phyloP scores from a whole-genome alignment of 2,329 filamentous ascomycete species.

The Neonectria hederae region DNA sequence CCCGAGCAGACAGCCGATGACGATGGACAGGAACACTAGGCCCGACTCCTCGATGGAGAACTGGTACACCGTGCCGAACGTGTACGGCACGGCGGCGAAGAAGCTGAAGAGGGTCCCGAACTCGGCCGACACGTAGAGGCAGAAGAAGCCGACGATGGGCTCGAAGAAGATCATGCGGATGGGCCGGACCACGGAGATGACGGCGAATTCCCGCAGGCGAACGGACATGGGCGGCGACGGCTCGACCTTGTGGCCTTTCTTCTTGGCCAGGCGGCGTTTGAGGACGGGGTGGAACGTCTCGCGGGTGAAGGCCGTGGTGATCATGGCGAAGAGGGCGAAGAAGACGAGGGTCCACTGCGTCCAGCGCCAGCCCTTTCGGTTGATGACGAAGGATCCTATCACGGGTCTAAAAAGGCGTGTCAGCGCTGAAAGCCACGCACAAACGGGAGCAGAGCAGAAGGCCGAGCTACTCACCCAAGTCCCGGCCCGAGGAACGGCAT shows the following conservation, averaged over 20 bases:
- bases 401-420: conserved; percentile 52
- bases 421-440: conserved; percentile 2
- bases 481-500: conserved; percentile 64
- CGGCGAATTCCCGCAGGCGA: conserved; percentile 48
- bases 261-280: conserved; percentile 49
- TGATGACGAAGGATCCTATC: conserved; percentile 58
- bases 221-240: conserved; percentile 35
- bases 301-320: conserved; percentile 52
- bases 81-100: conserved; percentile 61
- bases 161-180: conserved; percentile 69
- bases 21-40: conserved; percentile 57
- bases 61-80: conserved; percentile 56
- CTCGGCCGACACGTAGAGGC: conserved; percentile 59
- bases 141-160: conserved; percentile 68
- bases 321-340: conserved; percentile 51
- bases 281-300: conserved; percentile 68
- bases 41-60: conserved; percentile 56
- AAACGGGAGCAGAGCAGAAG: fast-evolving
- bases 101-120: conserved; percentile 64
- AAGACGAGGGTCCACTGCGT: conserved; percentile 62
- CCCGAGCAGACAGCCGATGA: conserved; percentile 57
- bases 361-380: conserved; percentile 62
- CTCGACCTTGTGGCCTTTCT: conserved; percentile 45
- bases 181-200: conserved; percentile 59
- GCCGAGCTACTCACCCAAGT: conserved; percentile 57